Conservation (phyloP, 345 rosid species). For the Sonneratia caseolaris region DNA sequence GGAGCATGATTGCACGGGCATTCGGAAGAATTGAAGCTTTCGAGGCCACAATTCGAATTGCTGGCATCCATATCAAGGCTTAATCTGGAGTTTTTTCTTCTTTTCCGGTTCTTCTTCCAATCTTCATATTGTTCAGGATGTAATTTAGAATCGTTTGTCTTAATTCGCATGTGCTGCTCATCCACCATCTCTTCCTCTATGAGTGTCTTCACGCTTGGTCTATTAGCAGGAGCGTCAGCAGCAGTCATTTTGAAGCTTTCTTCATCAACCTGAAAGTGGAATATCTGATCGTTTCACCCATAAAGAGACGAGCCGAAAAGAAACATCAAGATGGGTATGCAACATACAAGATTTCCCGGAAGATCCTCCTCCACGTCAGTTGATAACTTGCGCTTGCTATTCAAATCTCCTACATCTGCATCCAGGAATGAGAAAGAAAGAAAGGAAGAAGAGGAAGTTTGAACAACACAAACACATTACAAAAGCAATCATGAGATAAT, state of each 20-base stretch:
- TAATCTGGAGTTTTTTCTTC: too few species aligned
- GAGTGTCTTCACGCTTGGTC: slow-evolving; percentile 85
- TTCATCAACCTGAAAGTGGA: slow-evolving; percentile 40
- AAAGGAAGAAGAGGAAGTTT: not conserved
- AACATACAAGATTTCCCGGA: not conserved
- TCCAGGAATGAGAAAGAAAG: not conserved
- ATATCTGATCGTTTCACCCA: slow-evolving; percentile 1
- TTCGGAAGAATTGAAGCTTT: slow-evolving; percentile 21
- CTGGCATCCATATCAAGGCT: too few species aligned
- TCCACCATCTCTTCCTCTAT: slow-evolving; percentile 78
- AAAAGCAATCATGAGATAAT: not conserved
- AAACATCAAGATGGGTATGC: not conserved
- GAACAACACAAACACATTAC: not conserved
- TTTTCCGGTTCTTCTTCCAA: too few species aligned
- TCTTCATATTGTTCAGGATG: too few species aligned
- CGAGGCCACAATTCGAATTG: slow-evolving; percentile 13
- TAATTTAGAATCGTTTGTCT: too few species aligned
- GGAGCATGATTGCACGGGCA: slow-evolving; percentile 16
- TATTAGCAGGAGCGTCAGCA: slow-evolving; percentile 18
- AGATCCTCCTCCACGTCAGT: slow-evolving; percentile 19
- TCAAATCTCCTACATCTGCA: slow-evolving; percentile 33
- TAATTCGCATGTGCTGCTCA: slow-evolving; percentile 27
- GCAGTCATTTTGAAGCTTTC: slow-evolving; percentile 19
- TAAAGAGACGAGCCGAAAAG: not conserved
- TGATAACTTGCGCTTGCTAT: slow-evolving; percentile 25